Evolutionary conservation across 345 rosid genomes (phyloP).

Genomic region (Euphorbia lathyris): DNA sequence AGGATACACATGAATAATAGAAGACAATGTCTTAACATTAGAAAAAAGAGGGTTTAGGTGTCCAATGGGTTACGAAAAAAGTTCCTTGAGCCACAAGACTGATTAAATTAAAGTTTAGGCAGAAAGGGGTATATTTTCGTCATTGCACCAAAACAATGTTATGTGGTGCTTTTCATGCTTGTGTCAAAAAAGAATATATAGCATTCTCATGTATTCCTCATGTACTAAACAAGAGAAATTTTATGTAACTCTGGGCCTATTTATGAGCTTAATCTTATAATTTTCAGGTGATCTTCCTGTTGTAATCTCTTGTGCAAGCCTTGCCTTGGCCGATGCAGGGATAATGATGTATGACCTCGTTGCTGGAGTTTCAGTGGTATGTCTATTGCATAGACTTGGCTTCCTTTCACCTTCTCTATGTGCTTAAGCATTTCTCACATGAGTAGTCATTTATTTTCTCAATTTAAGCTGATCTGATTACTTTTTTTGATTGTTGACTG

Average conservation of each 20-base stretch:
- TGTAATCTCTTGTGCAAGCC: slow-evolving; percentile 88
- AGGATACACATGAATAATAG: too few species aligned
- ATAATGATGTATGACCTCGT: slow-evolving; percentile 95
- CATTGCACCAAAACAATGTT: background rate
- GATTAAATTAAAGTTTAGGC: background rate
- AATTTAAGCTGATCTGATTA: background rate
- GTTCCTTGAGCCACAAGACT: background rate
- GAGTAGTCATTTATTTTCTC: background rate
- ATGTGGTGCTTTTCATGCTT: background rate
- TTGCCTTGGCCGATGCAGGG: slow-evolving; percentile 95
- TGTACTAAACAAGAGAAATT: background rate
- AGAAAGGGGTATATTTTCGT: background rate
- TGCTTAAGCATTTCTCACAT: background rate
- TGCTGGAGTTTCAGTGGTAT: slow-evolving; percentile 89
- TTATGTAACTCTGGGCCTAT: background rate
- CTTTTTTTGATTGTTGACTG: background rate
- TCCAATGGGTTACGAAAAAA: too few species aligned
- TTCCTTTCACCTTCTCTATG: background rate
- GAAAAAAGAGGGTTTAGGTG: too few species aligned
- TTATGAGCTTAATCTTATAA: background rate
- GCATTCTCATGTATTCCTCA: background rate
- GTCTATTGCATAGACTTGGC: slow-evolving; percentile 18
- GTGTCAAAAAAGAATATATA: background rate
- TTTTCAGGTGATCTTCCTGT: slow-evolving; percentile 85
- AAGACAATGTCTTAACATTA: too few species aligned